These are phyloP conservation scores for Penicillium silybi DNA, from an alignment of 495 filamentous ascomycete species.

Conservation along the genomic window DNA sequence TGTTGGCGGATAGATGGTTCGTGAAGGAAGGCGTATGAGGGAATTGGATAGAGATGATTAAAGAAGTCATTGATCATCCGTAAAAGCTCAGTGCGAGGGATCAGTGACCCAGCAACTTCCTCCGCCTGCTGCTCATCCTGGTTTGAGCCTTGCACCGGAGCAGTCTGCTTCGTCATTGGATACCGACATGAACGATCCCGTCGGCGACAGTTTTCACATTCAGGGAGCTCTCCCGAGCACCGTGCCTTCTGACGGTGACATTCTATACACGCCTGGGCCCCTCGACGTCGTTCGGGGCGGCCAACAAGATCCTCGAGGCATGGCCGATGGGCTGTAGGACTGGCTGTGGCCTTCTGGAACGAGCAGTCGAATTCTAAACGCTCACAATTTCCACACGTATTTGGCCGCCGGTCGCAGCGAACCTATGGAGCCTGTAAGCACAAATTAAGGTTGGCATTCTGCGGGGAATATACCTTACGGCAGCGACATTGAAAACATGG, in stretches of 20 bases:
- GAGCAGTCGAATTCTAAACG: slow-evolving; percentile 14
- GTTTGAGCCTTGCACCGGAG: too few species aligned
- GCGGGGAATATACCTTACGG: slow-evolving; percentile 8
- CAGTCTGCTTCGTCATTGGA: neutral
- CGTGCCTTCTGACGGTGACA: slow-evolving; percentile 14
- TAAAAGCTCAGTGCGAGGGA: neutral
- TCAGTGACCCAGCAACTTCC: neutral
- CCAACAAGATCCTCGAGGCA: neutral
- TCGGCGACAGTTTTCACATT: slow-evolving; percentile 4
- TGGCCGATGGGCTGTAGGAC: neutral
- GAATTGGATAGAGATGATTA: slow-evolving; percentile 14
- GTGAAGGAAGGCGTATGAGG: slow-evolving; percentile 17
- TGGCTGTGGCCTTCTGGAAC: neutral
- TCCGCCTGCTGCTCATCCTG: neutral
- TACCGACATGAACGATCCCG: slow-evolving; percentile 3
- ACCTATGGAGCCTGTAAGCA: slow-evolving; percentile 3
- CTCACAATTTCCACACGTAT: slow-evolving; percentile 12
- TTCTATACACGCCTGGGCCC: slow-evolving; percentile 8
- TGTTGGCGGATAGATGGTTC: slow-evolving; percentile 9
- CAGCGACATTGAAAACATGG: slow-evolving; percentile 18
- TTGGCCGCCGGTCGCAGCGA: slow-evolving; percentile 13
- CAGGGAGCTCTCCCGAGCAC: slow-evolving; percentile 11
- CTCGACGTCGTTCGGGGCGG: slow-evolving; percentile 10
- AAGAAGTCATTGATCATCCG: slow-evolving; percentile 4
- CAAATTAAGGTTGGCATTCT: neutral